Conservation (phyloP, 2,329 filamentous ascomycete genomes). For the Ophiosphaerella herpotricha region DNA sequence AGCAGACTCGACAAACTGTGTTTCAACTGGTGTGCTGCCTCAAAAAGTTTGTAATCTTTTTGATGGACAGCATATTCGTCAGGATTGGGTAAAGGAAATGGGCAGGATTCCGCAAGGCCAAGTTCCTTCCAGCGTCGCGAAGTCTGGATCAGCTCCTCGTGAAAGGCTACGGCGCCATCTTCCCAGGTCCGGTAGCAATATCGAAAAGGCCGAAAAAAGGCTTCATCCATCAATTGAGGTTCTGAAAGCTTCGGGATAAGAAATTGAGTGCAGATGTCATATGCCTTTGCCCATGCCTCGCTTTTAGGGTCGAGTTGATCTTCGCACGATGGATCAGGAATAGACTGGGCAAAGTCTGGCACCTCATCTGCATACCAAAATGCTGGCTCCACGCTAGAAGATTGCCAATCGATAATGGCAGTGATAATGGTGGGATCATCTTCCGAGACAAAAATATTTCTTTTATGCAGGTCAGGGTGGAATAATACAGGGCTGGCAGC, state of each 20-base stretch:
- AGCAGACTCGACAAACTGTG: constrained; percentile 35
- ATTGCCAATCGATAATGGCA: constrained; percentile 52
- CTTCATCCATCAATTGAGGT: constrained; percentile 43
- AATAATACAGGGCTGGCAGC: constrained; percentile 40
- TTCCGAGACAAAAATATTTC: constrained; percentile 51
- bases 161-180: constrained; percentile 46
- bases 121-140: constrained; percentile 45
- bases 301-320: constrained; percentile 22
- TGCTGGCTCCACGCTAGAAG: constrained; percentile 46
- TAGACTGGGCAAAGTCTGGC: constrained; percentile 47
- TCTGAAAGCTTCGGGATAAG: constrained; percentile 35
- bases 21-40: constrained; percentile 39
- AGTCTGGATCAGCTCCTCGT: constrained; percentile 49
- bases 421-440: constrained; percentile 46
- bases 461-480: constrained; percentile 49
- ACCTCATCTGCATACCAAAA: constrained; percentile 47
- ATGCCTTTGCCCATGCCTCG: constrained; percentile 41
- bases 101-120: constrained; percentile 44
- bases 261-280: constrained; percentile 37
- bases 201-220: constrained; percentile 45
- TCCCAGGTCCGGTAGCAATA: constrained; percentile 51
- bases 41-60: constrained; percentile 40
- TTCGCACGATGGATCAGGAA: constrained; percentile 20
- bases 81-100: constrained; percentile 30
- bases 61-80: constrained; percentile 33